Base-by-base conservation (phyloP, 805 yeast species). In the Cyberlindnera euphorbiiphila region DNA sequence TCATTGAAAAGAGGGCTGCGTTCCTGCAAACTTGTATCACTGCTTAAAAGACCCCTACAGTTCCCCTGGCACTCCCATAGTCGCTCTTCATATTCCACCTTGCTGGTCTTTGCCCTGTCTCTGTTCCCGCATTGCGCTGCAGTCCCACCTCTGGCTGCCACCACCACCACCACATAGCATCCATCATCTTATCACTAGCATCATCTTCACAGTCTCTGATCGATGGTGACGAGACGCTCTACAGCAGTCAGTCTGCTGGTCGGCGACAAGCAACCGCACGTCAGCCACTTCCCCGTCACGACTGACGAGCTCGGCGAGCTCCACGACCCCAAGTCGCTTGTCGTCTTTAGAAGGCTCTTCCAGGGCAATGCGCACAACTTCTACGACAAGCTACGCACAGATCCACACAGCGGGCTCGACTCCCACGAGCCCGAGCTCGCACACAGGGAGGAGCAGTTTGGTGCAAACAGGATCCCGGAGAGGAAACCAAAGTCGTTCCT, bases 401-500 rank as follows among this genome's bases (percentile, higher is more conserved):
- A 71, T 33, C 39, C 54, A 4, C 33, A 47, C 4, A 46, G 42
- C 3, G 86, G 85, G 0, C 54, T 79, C 11, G 48, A 65, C 17
- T 54, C 54, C 4, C 29, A 61, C 2, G 52, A 64, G 14, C 49
- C 57, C 4, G 68, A 68, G 24, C 32, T 46, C 7, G 42, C 49
- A 4, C 41, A 47, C 5, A 65, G 95, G 37, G 46, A 46, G 1
- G 43, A 51, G n/a, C 61, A 58, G 6, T 93, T 75, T 58, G 96
- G 95, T 17, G 63, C 59, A 13, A 93, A 93, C 57, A 60, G 54
- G 17, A 59, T 93, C 14, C 98, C 98, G 0, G 80, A 75, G 40
- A 74, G 74, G 48, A 66, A 74, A n/a, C 71, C 81, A 9, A 85
- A 84, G 54, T 68, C 86, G 2, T 80, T 93, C 45, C 64, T 81